Base-by-base conservation (phyloP, 306 rosid species). In the Prinsepia uniflora region DNA sequence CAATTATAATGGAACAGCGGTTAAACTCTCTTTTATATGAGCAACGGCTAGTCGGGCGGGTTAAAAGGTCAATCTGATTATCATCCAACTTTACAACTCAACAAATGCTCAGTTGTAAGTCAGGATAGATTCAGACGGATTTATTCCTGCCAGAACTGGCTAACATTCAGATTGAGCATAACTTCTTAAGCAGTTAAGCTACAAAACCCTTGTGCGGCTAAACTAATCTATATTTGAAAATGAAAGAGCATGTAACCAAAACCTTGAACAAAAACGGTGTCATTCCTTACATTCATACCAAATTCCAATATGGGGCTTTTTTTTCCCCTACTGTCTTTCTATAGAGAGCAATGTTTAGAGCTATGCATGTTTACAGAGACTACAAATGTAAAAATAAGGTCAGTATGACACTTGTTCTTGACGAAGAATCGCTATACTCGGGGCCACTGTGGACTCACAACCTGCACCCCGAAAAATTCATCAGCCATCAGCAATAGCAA, bases 381-480 rank as follows among this genome's bases (percentile, higher is more conserved):
- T 42, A 20, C 20, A 68, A 41, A 68, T 6, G 47, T 53, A 2
- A n/a, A 10, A 46, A 3, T 18, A 20, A 19, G 10, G 19, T 12
- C 10, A 19, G 15, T 6, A 63, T 22, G 17, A 15, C 45, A 63
- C 40, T 36, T 44, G 41, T 39, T 14, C 45, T 44, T 30, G 45
- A 63, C 69, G 39, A 24, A 34, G 57, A 17, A 19, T 46, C 30
- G 44, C 77, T 88, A 90, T 30, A 84, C 96, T 84, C 65, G 79
- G 11, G 99, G 97, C 96, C 97, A 94, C 68, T 94, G 96, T 55
- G 97, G 99, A 84, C 96, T 94, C 79, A 89, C 97, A 10, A 86
- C 95, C 99, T 94, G 92, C 86, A 82, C 34, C 53, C 57, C 59
- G 70, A 69, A 70, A 52, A 68, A 46, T 0, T 46, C 10, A 50